Evolutionary conservation across 2,329 filamentous ascomycete genomes (phyloP).

Genomic region (Neopestalotiopsis sp.): DNA sequence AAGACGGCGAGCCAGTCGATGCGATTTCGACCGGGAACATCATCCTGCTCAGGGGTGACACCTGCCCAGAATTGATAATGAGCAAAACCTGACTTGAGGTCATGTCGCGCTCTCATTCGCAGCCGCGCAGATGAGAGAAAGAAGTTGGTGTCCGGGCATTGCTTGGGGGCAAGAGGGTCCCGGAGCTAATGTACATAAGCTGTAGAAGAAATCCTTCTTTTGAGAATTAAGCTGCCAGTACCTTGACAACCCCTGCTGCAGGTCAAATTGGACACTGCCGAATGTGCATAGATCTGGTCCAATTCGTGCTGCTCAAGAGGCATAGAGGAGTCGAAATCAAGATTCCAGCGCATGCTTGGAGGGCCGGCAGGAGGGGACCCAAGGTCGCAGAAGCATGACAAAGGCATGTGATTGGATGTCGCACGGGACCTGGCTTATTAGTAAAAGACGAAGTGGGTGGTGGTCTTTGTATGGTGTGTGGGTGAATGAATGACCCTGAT

Average conservation of each 20-base stretch:
- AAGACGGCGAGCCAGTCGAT: neutral
- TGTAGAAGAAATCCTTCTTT: too few relatives aligned
- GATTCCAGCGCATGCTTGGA: neutral
- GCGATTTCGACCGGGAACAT: neutral
- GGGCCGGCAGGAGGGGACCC: neutral
- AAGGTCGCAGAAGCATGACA: conserved; percentile 25
- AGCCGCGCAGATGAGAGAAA: conserved; percentile 8
- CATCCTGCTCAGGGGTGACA: conserved; percentile 6
- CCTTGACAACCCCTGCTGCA: neutral
- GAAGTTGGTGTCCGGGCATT: neutral
- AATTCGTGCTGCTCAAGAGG: neutral
- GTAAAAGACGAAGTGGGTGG: neutral
- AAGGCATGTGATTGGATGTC: conserved; percentile 27
- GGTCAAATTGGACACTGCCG: neutral
- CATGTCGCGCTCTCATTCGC: conserved; percentile 1
- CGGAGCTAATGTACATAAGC: neutral
- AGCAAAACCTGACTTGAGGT: neutral
- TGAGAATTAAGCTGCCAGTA: neutral
- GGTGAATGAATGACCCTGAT: neutral
- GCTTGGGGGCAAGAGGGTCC: neutral
- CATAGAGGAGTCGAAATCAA: neutral
- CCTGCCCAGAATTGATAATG: neutral
- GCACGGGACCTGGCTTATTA: conserved; percentile 22
- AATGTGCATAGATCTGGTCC: neutral
- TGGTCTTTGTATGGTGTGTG: neutral